Conservation (phyloP, 1,284 basidiomycete genomes). For the Cerrena zonata region DNA sequence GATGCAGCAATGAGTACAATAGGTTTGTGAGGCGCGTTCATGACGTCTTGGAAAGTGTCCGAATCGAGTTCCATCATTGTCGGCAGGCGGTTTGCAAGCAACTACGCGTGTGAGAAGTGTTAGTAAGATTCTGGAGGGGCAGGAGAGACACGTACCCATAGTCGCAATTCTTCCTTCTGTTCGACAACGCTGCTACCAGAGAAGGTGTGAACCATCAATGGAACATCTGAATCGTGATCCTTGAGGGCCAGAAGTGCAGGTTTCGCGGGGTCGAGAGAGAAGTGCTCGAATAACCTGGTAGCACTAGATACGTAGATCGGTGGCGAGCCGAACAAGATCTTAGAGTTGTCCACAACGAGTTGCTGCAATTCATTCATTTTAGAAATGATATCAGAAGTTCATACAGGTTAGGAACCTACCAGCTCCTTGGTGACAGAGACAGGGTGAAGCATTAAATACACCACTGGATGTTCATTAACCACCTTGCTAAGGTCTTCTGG, state of each 20-base stretch:
- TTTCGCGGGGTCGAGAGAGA: conserved; percentile 41
- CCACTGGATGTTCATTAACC: conserved; percentile 52
- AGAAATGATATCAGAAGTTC: conserved; percentile 5
- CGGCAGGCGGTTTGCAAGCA: conserved; percentile 58
- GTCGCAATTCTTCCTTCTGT: conserved; percentile 14
- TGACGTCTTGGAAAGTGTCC: conserved; percentile 73
- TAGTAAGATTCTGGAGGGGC: not conserved
- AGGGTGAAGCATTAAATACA: conserved; percentile 73
- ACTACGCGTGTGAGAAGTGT: conserved; percentile 10
- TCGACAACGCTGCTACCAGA: conserved; percentile 5
- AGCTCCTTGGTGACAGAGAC: conserved; percentile 27
- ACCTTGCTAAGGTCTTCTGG: conserved; percentile 52
- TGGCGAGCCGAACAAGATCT: conserved; percentile 64
- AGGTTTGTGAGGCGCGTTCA: conserved; percentile 69
- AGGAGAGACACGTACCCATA: conserved; percentile 19
- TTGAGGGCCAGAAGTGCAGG: conserved; percentile 73
- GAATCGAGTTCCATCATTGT: conserved; percentile 64
- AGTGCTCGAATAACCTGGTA: conserved; percentile 43
- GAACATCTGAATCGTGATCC: conserved; percentile 46
- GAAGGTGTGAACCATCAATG: conserved; percentile 26
- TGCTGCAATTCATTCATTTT: conserved; percentile 28
- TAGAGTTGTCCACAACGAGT: conserved; percentile 42
- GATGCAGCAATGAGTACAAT: conserved; percentile 72
- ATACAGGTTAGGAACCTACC: not conserved
- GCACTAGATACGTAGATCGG: conserved; percentile 56